A percentile compares a stretch with the other conserved stretches of the same genome.
These are phyloP conservation scores for Metarhizium sp. DNA, from an alignment of 2,329 filamentous ascomycete genomes.

Conservation along the genomic window DNA sequence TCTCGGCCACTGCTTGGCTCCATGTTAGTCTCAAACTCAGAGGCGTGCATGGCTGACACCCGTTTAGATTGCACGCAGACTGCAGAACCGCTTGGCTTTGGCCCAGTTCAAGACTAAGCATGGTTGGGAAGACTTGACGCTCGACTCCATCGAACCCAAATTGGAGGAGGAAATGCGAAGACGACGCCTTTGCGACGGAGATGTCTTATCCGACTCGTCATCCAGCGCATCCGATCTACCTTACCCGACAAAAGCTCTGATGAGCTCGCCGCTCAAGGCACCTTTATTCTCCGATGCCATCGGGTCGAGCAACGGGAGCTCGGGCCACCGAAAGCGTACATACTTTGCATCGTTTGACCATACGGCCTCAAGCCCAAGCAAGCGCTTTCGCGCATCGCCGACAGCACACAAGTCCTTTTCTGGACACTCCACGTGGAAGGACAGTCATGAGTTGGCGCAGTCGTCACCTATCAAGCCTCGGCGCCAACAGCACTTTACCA, in stretches of 20 bases:
- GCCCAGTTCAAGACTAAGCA: conserved; percentile 97
- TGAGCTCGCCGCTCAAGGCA: conserved; percentile 77
- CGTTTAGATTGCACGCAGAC: conserved; percentile 76
- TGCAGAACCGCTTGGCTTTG: conserved; percentile 89
- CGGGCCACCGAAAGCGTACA: conserved; percentile 54
- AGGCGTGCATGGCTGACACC: not conserved
- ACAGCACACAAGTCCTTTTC: conserved; percentile 48
- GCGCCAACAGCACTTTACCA: conserved; percentile 66
- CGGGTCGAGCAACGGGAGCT: conserved; percentile 59
- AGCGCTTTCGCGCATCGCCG: conserved; percentile 59
- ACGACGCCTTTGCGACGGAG: conserved; percentile 59
- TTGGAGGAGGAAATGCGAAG: conserved; percentile 70
- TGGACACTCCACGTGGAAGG: conserved; percentile 61
- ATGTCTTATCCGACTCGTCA: conserved; percentile 78
- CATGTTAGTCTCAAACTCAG: not conserved
- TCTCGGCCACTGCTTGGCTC: not conserved
- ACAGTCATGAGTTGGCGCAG: conserved; percentile 64
- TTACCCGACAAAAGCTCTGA: conserved; percentile 58
- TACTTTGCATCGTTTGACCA: conserved; percentile 51
- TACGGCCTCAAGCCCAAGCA: conserved; percentile 47
- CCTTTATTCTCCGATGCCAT: conserved; percentile 79
- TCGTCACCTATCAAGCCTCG: conserved; percentile 79
- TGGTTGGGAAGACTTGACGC: conserved; percentile 83
- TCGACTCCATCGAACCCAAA: conserved; percentile 78
- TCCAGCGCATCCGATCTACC: conserved; percentile 73